Base-by-base conservation (phyloP, 1,284 basidiomycete species). In the Boletus calvinii region DNA sequence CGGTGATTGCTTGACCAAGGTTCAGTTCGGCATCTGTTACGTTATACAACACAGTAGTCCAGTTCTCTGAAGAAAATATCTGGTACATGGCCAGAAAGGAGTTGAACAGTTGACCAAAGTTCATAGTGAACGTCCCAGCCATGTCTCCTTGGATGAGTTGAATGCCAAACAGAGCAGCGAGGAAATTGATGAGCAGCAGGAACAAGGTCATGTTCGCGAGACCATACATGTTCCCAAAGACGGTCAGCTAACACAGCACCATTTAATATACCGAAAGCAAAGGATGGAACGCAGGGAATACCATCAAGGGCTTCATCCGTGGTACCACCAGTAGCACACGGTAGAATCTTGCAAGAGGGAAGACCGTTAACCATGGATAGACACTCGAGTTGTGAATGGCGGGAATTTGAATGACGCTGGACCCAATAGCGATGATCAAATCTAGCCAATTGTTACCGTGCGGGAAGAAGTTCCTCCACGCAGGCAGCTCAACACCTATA, bases 21-120 rank as follows among this genome's bases (percentile, higher is more conserved):
- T 69, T 68, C 1, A 77, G 67, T 64, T 93, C 92, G 4, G 85
- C 83, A 3, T 72, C 72, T 1, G 87, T 79, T 0, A 86, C 81
- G 26, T 71, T 74, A 64, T 93, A 96, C n/a, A 98, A 68, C 1
- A 94, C 77, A 49, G 80, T 76, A 2, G 90, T 91, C 96, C 96
- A 99, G 68, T 98, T 91, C 70, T 99, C 96, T 0, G 93, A 93
- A 0, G 94, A 94, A 73, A 95, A 93, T 6, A 98, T 78, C 71
- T 96, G 84, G 67, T 97, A 99, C 66, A 96, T 81, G 7, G 84
- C 93, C 18, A 98, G 72, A 69, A 96, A 98, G 0, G 91, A 77
- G 65, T 92, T 95, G 77, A 85, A 96, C 5, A 94, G 75, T 61
- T 94, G 84, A n/a, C 89, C 86, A 70, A 95, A 98, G 58, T 90